phyloP scores from a whole-genome alignment of 106 monocot species.

The Dioscorea zingiberensis region DNA sequence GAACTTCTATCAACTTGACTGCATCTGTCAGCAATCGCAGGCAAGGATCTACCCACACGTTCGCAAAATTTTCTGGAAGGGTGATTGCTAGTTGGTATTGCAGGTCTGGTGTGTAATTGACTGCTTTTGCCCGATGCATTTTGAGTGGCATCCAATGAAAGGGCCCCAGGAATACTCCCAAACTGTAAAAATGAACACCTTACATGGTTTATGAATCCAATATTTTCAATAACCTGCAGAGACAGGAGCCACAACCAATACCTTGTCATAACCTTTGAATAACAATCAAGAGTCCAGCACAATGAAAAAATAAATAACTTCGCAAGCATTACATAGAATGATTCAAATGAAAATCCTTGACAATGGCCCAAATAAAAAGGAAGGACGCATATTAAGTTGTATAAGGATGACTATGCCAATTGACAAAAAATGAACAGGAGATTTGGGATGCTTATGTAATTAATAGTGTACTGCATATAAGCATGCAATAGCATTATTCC shows the following conservation, averaged over 20 bases:
- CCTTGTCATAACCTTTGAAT: too few relatives aligned
- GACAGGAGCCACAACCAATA: neutral
- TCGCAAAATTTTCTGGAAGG: slow-evolving; percentile 8
- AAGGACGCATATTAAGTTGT: too few relatives aligned
- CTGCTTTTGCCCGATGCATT: slow-evolving; percentile 8
- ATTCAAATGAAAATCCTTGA: too few relatives aligned
- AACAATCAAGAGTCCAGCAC: too few relatives aligned
- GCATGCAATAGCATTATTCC: too few relatives aligned
- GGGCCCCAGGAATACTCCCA: slow-evolving; percentile 5
- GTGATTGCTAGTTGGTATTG: neutral
- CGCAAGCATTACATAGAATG: too few relatives aligned
- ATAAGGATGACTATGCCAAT: too few relatives aligned
- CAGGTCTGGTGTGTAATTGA: slow-evolving; percentile 6
- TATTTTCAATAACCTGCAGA: slow-evolving; percentile 61
- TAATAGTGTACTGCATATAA: too few relatives aligned
- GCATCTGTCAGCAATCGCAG: neutral
- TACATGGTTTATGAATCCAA: slow-evolving; percentile 36
- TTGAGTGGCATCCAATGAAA: slow-evolving; percentile 11
- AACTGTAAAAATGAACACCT: slow-evolving; percentile 34
- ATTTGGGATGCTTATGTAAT: too few relatives aligned
- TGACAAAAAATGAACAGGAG: too few relatives aligned
- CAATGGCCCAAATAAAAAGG: too few relatives aligned
- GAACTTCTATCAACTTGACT: slow-evolving; percentile 6
- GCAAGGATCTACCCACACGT: slow-evolving; percentile 1
- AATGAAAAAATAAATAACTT: too few relatives aligned